Evolutionary conservation across 768 basidiomycete species (phyloP).

Genomic region (Gautieria morchelliformis): DNA sequence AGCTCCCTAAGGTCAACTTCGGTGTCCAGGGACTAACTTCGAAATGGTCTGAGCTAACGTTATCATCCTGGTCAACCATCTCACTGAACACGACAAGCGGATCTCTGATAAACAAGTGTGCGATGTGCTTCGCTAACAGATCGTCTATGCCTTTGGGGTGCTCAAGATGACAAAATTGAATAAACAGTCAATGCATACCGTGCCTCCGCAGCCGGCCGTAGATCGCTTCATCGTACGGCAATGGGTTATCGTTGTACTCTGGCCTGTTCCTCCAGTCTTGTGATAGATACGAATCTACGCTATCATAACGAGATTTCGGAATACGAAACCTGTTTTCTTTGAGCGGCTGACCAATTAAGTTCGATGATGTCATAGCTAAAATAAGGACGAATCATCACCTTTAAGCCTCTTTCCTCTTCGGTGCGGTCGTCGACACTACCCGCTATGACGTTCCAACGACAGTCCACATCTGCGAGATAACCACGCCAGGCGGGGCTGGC

Average conservation of each 20-base stretch:
- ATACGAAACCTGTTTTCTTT: conserved; percentile 66
- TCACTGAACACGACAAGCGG: conserved; percentile 94
- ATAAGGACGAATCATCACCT: conserved; percentile 34
- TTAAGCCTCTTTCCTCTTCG: conserved; percentile 84
- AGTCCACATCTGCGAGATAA: conserved; percentile 92
- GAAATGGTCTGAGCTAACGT: conserved; percentile 84
- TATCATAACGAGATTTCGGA: conserved; percentile 96
- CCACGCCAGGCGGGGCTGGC: conserved; percentile 94
- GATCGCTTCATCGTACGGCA: conserved; percentile 71
- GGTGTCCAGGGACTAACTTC: conserved; percentile 44
- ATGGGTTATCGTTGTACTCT: conserved; percentile 84
- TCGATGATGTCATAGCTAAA: background rate
- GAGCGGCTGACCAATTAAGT: conserved; percentile 46
- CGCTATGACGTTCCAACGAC: conserved; percentile 97
- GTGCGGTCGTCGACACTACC: conserved; percentile 98
- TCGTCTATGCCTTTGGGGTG: conserved; percentile 64
- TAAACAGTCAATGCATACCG: conserved; percentile 38
- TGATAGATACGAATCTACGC: conserved; percentile 90
- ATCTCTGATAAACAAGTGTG: conserved; percentile 96
- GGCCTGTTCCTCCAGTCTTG: conserved; percentile 78
- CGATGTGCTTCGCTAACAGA: conserved; percentile 80
- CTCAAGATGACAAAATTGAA: background rate
- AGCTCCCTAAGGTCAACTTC: background rate
- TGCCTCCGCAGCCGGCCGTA: conserved; percentile 64
- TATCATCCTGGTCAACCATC: conserved; percentile 86